Evolutionary conservation across 495 filamentous ascomycete genomes (phyloP).

Genomic region (Copromyces sp.): DNA sequence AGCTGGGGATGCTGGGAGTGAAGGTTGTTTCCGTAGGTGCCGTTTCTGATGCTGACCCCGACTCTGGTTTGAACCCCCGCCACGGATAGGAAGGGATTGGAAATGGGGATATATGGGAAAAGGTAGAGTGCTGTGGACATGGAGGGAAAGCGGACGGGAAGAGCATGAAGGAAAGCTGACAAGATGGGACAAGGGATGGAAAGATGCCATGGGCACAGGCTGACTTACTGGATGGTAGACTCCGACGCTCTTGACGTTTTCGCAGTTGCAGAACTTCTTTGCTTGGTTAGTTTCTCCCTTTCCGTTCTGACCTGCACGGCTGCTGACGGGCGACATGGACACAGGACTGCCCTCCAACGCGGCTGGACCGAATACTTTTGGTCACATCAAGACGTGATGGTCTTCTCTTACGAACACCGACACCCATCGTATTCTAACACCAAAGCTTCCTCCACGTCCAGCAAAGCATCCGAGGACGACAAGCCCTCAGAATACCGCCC

Average conservation of each 20-base stretch:
- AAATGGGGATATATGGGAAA: not conserved
- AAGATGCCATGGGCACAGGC: not conserved
- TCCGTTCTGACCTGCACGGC: not conserved
- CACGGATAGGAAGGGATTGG: not conserved
- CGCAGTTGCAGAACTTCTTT: constrained; percentile 55
- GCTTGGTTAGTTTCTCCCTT: constrained; percentile 13
- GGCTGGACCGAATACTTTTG: constrained; percentile 50
- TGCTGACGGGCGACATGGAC: constrained; percentile 4
- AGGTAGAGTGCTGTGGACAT: not conserved
- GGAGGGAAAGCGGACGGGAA: not conserved
- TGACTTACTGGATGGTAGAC: constrained; percentile 18
- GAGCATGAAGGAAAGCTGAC: not conserved
- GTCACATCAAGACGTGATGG: constrained; percentile 49
- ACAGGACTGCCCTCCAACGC: constrained; percentile 30
- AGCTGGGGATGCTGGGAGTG: constrained; percentile 42
- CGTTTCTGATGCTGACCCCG: not conserved
- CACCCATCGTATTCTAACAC: not conserved
- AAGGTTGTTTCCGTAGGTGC: constrained; percentile 32
- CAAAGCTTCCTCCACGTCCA: constrained; percentile 4
- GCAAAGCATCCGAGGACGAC: constrained; percentile 14
- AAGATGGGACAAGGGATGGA: not conserved
- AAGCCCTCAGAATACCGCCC: constrained; percentile 20
- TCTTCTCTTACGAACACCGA: constrained; percentile 33
- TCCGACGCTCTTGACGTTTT: constrained; percentile 49
- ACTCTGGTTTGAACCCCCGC: not conserved